Evolutionary conservation across 1,284 basidiomycete genomes (phyloP).

Genomic region (Cutaneotrichosporon mucoides): DNA sequence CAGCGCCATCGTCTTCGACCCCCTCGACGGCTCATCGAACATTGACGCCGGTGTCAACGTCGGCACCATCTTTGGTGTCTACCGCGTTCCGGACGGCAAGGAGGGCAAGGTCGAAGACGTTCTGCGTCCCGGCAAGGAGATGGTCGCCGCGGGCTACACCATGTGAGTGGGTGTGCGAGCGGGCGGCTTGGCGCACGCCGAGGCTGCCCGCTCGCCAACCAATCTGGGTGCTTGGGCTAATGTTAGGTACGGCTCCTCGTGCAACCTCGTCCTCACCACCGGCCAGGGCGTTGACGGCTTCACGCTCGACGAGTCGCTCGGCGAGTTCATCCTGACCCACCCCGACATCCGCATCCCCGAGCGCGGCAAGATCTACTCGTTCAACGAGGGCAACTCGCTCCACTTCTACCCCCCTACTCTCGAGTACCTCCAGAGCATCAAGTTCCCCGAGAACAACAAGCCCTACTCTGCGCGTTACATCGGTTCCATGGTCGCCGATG

Average conservation of each 20-base stretch:
- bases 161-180: slow-evolving; percentile 58
- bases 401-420: slow-evolving; percentile 85
- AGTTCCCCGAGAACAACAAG: slow-evolving; percentile 67
- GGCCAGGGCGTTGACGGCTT: slow-evolving; percentile 97
- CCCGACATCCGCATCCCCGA: slow-evolving; percentile 90
- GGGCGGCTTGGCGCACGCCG: not conserved
- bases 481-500: slow-evolving; percentile 84
- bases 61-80: slow-evolving; percentile 99
- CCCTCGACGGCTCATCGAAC: slow-evolving; percentile 95
- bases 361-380: slow-evolving; percentile 98
- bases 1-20: slow-evolving; percentile 94
- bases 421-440: slow-evolving; percentile 92
- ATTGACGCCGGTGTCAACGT: slow-evolving; percentile 99
- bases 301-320: slow-evolving; percentile 90
- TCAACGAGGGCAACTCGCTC: slow-evolving; percentile 97
- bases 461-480: slow-evolving; percentile 96
- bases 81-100: slow-evolving; percentile 72
- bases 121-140: slow-evolving; percentile 86
- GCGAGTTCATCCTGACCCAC: slow-evolving; percentile 99
- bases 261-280: slow-evolving; percentile 93
- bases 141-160: slow-evolving; percentile 97
- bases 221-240: not conserved
- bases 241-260: slow-evolving; percentile 91
- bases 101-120: slow-evolving; percentile 79
- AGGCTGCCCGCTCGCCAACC: no score